phyloP scores from a whole-genome alignment of 1,139 yeast genomes.

The Petasospora rhodanensis region DNA sequence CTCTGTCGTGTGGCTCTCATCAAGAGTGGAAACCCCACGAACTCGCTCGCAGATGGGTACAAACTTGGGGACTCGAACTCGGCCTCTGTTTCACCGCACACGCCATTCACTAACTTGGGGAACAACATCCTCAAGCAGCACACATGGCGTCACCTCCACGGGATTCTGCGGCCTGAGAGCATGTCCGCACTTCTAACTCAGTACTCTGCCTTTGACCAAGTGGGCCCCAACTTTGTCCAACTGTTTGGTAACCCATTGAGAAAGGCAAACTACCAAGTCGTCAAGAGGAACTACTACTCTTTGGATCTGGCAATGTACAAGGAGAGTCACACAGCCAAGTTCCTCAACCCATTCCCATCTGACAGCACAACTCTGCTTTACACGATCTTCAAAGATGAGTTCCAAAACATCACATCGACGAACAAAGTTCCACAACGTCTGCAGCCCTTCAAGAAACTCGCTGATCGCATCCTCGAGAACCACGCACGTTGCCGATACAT shows the following conservation, averaged over 20 bases:
- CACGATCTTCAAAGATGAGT: conserved; percentile 11
- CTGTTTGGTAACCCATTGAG: conserved; percentile 16
- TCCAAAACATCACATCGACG: neutral
- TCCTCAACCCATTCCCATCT: conserved; percentile 13
- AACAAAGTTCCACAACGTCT: conserved; percentile 10
- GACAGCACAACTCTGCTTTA: conserved; percentile 4
- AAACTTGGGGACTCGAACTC: conserved; percentile 8
- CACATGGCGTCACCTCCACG: no score
- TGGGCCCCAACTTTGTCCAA: conserved; percentile 10
- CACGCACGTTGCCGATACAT: conserved; percentile 14
- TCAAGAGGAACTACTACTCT: conserved; percentile 1
- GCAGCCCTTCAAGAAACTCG: conserved; percentile 9
- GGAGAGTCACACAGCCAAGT: neutral
- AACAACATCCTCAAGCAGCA: conserved; percentile 6
- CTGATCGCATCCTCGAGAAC: conserved; percentile 5
- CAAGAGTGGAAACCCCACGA: conserved; percentile 17
- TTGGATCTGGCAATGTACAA: conserved; percentile 15
- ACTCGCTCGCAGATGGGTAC: conserved; percentile 24
- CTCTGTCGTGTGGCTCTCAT: conserved; percentile 21
- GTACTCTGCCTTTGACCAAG: conserved; percentile 10
- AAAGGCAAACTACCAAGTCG: neutral
- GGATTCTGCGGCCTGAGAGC: no score
- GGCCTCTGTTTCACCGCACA: conserved; percentile 4
- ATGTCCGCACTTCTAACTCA: conserved; percentile 13
- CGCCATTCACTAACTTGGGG: conserved; percentile 4